Evolutionary conservation across 306 rosid genomes (phyloP).

Genomic region (Fragaria iinumae): DNA sequence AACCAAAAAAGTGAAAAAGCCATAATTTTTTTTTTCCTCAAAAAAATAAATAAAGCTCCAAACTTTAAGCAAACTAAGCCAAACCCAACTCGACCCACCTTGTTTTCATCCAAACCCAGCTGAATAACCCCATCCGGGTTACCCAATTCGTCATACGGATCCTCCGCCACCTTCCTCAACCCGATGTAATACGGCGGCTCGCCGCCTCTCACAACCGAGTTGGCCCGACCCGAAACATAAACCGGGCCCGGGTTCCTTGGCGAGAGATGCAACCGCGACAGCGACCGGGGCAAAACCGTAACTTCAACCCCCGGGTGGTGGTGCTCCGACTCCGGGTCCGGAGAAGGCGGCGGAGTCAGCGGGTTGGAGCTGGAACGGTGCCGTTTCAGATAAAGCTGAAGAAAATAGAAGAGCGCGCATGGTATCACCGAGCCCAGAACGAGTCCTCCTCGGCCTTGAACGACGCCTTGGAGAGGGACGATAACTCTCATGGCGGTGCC

Average conservation of each 20-base stretch:
- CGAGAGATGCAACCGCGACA: slow-evolving; percentile 53
- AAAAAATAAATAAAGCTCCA: neutral
- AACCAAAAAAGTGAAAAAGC: neutral
- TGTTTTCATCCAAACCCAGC: slow-evolving; percentile 65
- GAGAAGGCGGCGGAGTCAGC: slow-evolving; percentile 31
- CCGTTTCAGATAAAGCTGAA: slow-evolving; percentile 70
- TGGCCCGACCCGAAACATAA: slow-evolving; percentile 53
- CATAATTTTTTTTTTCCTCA: neutral
- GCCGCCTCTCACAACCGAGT: slow-evolving; percentile 33
- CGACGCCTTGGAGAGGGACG: slow-evolving; percentile 88
- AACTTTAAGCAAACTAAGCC: neutral
- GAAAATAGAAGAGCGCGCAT: slow-evolving; percentile 82
- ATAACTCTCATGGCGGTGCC: slow-evolving; percentile 74
- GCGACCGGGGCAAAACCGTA: slow-evolving; percentile 43
- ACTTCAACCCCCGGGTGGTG: slow-evolving; percentile 15
- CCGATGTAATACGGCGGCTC: slow-evolving; percentile 55
- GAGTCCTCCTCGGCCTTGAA: slow-evolving; percentile 87
- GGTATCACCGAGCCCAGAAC: slow-evolving; percentile 86
- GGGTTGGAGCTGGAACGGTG: slow-evolving; percentile 36
- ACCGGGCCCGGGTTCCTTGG: slow-evolving; percentile 43
- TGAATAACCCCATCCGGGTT: slow-evolving; percentile 76
- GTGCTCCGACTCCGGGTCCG: slow-evolving; percentile 25
- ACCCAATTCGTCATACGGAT: slow-evolving; percentile 51
- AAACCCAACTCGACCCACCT: slow-evolving; percentile 45
- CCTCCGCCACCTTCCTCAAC: slow-evolving; percentile 48